Evolutionary conservation across 306 rosid species (phyloP).

Genomic region (Sphenostylis stenocarpa): DNA sequence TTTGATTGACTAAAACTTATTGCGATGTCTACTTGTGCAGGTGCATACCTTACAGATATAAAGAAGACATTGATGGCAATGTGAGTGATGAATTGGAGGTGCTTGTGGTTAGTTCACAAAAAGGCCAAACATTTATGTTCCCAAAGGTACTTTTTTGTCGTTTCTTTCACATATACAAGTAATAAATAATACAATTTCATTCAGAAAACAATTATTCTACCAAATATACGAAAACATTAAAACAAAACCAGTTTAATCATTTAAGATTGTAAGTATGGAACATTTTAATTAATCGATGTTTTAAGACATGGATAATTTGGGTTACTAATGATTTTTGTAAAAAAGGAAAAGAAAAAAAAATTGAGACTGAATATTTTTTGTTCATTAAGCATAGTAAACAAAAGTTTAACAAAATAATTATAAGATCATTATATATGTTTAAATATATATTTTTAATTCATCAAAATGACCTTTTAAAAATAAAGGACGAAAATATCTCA

Average conservation of each 20-base stretch:
- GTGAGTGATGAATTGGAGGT: slow-evolving; percentile 65
- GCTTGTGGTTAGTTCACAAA: slow-evolving; percentile 86
- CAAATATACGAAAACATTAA: neutral
- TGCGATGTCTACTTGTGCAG: slow-evolving; percentile 44
- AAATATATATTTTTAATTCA: too few relatives aligned
- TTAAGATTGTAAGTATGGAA: neutral
- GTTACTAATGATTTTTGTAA: too few relatives aligned
- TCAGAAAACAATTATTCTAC: neutral
- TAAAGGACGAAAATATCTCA: too few relatives aligned
- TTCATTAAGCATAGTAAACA: too few relatives aligned
- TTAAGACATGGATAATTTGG: too few relatives aligned
- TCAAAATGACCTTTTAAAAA: too few relatives aligned
- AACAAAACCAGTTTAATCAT: too few relatives aligned
- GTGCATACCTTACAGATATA: slow-evolving; percentile 86
- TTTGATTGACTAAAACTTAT: neutral
- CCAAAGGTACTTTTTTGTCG: slow-evolving; percentile 62
- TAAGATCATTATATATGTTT: too few relatives aligned
- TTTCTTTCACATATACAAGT: neutral
- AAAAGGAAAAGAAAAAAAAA: too few relatives aligned
- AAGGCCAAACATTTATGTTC: slow-evolving; percentile 73
- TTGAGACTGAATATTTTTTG: too few relatives aligned
- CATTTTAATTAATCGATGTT: too few relatives aligned
- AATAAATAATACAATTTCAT: neutral
- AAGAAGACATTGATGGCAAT: slow-evolving; percentile 43
- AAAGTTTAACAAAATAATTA: too few relatives aligned